Evolutionary conservation across 2,329 filamentous ascomycete species (phyloP), one percentile per base, ranked within the genome.

Genomic region (Cercospora sp.): DNA sequence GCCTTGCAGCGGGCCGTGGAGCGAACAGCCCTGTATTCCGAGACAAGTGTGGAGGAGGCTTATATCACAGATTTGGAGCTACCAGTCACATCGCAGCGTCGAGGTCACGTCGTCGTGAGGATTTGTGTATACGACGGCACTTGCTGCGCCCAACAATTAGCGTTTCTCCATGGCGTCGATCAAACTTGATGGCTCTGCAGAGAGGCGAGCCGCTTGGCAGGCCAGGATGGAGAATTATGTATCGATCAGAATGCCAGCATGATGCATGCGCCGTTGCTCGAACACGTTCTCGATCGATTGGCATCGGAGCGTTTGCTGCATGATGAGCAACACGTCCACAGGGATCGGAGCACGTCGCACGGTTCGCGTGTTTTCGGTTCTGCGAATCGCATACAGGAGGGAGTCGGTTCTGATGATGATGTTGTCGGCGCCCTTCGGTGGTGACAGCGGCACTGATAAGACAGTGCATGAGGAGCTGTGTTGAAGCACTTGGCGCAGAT

Each of bases 241-340:
- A 51, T 51, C 18, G 45, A 23, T 23, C 18, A 13, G 20, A 23
- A 12, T 26, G 45, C 59, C 39, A 33, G 23, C 57, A 60, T 55
- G 64, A 58, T 62, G 60, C 61, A 60, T 66, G 63, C 12, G 23
- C 20, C 23, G 45, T 60, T 33, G 36, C 55, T 33, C 18, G 45
- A 63, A 58, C 64, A 66, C 64, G 65, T 67, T 67, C 33, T 20
- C 31, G 33, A 63, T 58, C 36, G 59, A 67, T 67, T 67, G 65
- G 65, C 51, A 33, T 58, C 60, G 64, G 33, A 26, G 26, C 31
- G 31, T 33, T 51, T 36, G n/a, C 23, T 63, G 65, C 48, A 45
- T 42, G 45, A 48, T 30, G 53, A 55, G 48, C 33, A 58, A 18
- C 53, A 58, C n/a, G 28, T 58, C 26, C 53, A 20, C 53, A 30